Conservation (phyloP, 2,329 filamentous ascomycete genomes). For the Trichoderma sp. region DNA sequence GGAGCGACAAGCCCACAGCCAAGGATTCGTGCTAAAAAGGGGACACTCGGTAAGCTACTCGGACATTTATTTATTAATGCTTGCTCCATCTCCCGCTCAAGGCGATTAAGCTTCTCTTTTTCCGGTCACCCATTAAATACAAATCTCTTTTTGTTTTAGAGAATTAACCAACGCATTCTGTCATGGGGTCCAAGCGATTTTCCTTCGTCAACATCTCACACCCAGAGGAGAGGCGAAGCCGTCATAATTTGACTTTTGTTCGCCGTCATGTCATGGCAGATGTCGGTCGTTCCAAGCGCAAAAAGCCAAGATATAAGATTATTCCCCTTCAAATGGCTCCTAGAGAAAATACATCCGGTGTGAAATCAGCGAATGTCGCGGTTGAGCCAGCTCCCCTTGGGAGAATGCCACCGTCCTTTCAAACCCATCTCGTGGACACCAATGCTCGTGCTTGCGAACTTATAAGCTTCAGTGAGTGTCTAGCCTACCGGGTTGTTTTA, state of each 20-base stretch:
- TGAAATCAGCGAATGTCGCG: background rate
- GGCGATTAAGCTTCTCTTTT: background rate
- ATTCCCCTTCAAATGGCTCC: background rate
- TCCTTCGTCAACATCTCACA: conserved; percentile 8
- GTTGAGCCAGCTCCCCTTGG: background rate
- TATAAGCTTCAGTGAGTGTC: background rate
- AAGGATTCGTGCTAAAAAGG: background rate
- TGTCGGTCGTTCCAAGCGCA: background rate
- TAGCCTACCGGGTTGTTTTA: accelerated
- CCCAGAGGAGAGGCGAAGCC: background rate
- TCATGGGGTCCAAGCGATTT: background rate
- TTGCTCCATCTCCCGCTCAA: background rate
- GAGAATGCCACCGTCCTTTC: conserved; percentile 5
- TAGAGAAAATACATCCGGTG: background rate
- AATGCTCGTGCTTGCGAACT: background rate
- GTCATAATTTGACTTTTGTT: background rate
- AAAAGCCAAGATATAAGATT: background rate
- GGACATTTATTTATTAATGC: background rate
- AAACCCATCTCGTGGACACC: background rate
- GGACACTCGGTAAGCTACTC: background rate
- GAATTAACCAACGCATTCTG: background rate
- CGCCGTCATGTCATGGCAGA: conserved; percentile 11
- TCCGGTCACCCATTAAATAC: background rate
- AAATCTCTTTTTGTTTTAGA: background rate
- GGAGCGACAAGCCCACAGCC: background rate